Evolutionary conservation across 2,329 filamentous ascomycete species (phyloP).

Genomic region (Neofusicoccum laricinum): DNA sequence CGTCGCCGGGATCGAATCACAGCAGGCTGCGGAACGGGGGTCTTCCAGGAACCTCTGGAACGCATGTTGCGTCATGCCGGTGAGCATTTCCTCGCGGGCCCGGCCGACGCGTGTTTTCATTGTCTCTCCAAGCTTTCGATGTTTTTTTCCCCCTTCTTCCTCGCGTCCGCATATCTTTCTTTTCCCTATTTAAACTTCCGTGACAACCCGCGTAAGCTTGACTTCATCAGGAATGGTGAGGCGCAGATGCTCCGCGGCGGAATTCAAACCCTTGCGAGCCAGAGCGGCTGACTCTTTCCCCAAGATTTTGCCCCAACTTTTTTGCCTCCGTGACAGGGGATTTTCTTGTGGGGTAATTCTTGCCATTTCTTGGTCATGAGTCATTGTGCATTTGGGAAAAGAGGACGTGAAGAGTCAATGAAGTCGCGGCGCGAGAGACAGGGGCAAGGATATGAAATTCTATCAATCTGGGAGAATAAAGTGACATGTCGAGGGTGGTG

Average conservation of each 20-base stretch:
- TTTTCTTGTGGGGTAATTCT: background rate
- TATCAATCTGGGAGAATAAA: background rate
- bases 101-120: background rate
- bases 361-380: background rate
- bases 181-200: background rate
- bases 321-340: background rate
- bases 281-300: background rate
- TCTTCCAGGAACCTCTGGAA: background rate
- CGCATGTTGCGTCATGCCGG: background rate
- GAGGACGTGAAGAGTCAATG: background rate
- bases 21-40: background rate
- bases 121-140: background rate
- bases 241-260: background rate
- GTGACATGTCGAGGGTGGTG: too few species aligned
- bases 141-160: background rate
- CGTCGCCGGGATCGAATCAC: background rate
- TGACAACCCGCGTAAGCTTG: background rate
- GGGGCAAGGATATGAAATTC: background rate
- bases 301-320: background rate
- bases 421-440: background rate
- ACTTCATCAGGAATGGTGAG: background rate
- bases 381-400: background rate
- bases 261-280: background rate
- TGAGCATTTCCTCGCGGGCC: background rate
- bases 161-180: background rate